Base-by-base conservation (phyloP, 441 rosid species). In the Populus hybrid region DNA sequence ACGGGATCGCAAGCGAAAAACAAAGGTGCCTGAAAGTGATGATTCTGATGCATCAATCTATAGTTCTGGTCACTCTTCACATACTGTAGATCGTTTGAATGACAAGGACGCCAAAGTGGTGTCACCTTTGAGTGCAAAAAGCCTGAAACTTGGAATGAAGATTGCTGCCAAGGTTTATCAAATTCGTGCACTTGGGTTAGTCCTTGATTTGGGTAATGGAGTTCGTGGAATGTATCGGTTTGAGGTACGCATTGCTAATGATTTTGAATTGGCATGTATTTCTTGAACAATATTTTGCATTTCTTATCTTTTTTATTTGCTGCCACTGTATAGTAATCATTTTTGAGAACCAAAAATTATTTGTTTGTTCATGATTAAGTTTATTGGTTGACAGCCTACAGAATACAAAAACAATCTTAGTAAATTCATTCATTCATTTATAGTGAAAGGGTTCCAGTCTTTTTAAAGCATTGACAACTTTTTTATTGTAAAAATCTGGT, bases 141-240 rank as follows among this genome's bases (percentile, higher is more conserved):
- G 74, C 18, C 83, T 94, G 88, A 92, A 91, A 86, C 72, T 94
- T 71, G 98, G 94, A 82, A 84, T 88, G 68, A 86, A 88, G 84
- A 81, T 87, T 73, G 74, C 79, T 10, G 97, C 98, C 59, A 90
- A 88, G 84, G 89, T 94, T 53, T 72, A 81, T 79, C 89, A 93
- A 87, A 79, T 93, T 79, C 94, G 97, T 63, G 64, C 88, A 0
- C 93, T 59, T 75, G 99, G 99, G 73, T 83, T 96, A 71, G 97
- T 93, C 83, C 98, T 93, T 84, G 98, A 96, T 77, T 80, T 96
- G 91, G 98, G 97, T 77, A 87, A 92, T 84, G 98, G 90, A 77
- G 83, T 94, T 76, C 97, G 88, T 64, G 99, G 97, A 76, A 94
- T 94, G 98, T 91, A 92, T 82, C 89, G 86, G 77, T 96, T 93